Conservation (phyloP, 441 rosid species). For the Francoa sonchifolia region DNA sequence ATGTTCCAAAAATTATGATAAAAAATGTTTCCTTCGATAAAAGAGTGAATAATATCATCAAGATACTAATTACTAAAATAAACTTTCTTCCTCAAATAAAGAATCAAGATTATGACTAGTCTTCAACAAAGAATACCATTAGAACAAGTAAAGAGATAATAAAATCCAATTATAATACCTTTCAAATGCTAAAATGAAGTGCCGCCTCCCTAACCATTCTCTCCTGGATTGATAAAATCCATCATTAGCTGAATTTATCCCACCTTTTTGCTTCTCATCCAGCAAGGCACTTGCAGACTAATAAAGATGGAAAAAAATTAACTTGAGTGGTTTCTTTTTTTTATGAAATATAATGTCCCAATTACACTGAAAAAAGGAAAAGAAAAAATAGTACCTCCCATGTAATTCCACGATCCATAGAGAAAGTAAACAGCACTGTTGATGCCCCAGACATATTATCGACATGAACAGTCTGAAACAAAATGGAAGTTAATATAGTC, state of each 20-base stretch:
- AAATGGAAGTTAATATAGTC: slow-evolving; percentile 17
- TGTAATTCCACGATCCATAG: slow-evolving; percentile 82
- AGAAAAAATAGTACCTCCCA: slow-evolving; percentile 58
- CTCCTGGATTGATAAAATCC: slow-evolving; percentile 96
- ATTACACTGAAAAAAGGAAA: slow-evolving; percentile 5
- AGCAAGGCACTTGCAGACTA: slow-evolving; percentile 78
- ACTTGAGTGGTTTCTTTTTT: slow-evolving; percentile 3
- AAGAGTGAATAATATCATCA: no score
- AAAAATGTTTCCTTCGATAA: no score
- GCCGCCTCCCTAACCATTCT: slow-evolving; percentile 94
- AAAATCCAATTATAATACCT: slow-evolving; percentile 35
- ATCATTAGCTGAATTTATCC: slow-evolving; percentile 65
- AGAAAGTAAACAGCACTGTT: slow-evolving; percentile 77
- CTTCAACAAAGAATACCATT: no score
- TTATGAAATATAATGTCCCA: slow-evolving; percentile 5
- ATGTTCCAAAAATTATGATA: no score
- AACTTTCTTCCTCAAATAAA: no score
- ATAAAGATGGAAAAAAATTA: slow-evolving; percentile 15
- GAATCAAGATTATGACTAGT: no score
- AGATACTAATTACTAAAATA: no score
- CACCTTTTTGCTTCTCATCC: slow-evolving; percentile 70
- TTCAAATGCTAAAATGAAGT: slow-evolving; percentile 84
- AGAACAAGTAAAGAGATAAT: no score
- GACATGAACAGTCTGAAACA: slow-evolving; percentile 73
- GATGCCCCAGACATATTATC: slow-evolving; percentile 97